Percentiles rank a stretch among this genome's conserved stretches.
These are phyloP conservation scores for Strobilomyces dryophilus DNA, from an alignment of 768 basidiomycete species.

Conservation along the genomic window DNA sequence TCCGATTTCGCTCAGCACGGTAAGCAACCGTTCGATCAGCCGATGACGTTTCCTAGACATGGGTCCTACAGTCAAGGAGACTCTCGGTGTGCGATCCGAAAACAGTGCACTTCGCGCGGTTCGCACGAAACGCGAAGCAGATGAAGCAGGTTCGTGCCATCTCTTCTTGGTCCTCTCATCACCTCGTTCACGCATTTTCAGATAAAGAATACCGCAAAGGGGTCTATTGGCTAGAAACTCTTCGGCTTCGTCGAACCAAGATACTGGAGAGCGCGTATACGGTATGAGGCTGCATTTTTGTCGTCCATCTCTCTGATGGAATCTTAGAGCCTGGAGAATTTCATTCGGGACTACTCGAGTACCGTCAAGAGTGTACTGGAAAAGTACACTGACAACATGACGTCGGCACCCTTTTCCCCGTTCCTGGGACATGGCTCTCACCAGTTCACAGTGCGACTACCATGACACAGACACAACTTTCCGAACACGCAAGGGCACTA, in stretches of 20 bases:
- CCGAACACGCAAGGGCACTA: constrained; percentile 55
- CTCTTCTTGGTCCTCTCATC: neutral
- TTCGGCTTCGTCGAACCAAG: constrained; percentile 77
- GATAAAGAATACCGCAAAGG: constrained; percentile 90
- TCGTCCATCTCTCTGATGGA: constrained; percentile 9
- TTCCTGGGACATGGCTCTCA: constrained; percentile 2
- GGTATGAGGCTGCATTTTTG: constrained; percentile 36
- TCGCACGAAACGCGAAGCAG: constrained; percentile 82
- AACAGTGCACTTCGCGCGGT: constrained; percentile 70
- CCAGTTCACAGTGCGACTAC: constrained; percentile 60
- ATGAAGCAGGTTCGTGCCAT: constrained; percentile 70
- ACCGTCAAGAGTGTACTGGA: constrained; percentile 61
- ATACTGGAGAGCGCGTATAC: constrained; percentile 79
- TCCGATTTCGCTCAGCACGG: constrained; percentile 88
- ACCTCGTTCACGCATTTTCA: constrained; percentile 25
- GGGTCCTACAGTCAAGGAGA: constrained; percentile 60
- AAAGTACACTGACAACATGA: constrained; percentile 78
- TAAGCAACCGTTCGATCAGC: constrained; percentile 81
- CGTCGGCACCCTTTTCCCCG: constrained; percentile 28
- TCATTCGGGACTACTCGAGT: constrained; percentile 67
- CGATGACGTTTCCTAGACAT: constrained; percentile 86
- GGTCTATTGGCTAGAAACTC: constrained; percentile 90
- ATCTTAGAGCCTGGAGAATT: constrained; percentile 71
- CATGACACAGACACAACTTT: constrained; percentile 70
- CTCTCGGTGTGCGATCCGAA: constrained; percentile 51